Percentiles rank a stretch among this genome's conserved stretches.
phyloP scores from a whole-genome alignment of 2,329 filamentous ascomycete species.

The Chalaropsis ovoidea region DNA sequence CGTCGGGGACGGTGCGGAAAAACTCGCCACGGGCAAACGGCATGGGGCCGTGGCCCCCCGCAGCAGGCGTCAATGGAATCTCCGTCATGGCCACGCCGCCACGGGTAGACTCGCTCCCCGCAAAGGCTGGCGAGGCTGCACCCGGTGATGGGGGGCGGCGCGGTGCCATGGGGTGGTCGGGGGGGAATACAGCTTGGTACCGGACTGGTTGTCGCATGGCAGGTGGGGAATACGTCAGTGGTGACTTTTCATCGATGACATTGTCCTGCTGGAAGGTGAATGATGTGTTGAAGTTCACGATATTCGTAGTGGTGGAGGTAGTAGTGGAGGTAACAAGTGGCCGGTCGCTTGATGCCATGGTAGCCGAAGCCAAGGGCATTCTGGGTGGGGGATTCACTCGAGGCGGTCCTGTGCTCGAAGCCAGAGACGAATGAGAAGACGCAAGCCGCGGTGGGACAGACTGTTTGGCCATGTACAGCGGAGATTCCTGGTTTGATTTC shows the following conservation, averaged over 20 bases:
- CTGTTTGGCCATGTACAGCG: background rate
- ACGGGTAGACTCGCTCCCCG: slow-evolving; percentile 52
- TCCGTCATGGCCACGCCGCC: slow-evolving; percentile 52
- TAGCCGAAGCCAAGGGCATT: slow-evolving; percentile 25
- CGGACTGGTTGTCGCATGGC: slow-evolving; percentile 36
- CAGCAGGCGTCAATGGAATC: slow-evolving; percentile 44
- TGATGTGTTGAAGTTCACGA: background rate
- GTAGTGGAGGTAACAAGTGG: background rate
- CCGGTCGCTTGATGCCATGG: slow-evolving; percentile 25
- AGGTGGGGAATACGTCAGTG: slow-evolving; percentile 48
- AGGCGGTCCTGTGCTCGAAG: background rate
- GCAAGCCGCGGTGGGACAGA: background rate
- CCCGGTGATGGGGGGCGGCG: slow-evolving; percentile 48
- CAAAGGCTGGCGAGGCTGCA: slow-evolving; percentile 52
- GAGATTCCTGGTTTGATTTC: background rate
- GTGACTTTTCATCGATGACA: slow-evolving; percentile 29
- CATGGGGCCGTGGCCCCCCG: slow-evolving; percentile 35
- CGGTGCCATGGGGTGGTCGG: slow-evolving; percentile 38
- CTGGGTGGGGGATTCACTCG: slow-evolving; percentile 21
- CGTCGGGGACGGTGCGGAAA: slow-evolving; percentile 35
- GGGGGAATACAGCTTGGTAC: slow-evolving; percentile 50
- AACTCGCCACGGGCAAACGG: slow-evolving; percentile 36
- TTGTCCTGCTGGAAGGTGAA: background rate
- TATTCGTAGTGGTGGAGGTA: background rate
- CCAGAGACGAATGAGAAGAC: slow-evolving; percentile 8